Base-by-base conservation (phyloP, 1,139 yeast species). In the Protomyces inundatus region DNA sequence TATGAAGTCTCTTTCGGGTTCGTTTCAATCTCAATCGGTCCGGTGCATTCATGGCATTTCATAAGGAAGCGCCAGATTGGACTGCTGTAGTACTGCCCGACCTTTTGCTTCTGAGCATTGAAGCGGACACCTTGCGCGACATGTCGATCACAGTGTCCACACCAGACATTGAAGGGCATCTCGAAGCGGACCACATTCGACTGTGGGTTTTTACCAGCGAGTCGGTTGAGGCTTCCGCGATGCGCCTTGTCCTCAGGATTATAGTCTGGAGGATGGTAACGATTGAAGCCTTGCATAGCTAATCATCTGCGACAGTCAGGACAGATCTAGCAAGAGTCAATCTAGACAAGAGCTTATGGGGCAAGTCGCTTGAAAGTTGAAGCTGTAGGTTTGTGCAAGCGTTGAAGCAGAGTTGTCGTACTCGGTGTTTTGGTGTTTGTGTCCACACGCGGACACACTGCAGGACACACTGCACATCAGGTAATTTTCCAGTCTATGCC, bases 191-290 rank as follows among this genome's bases (percentile, higher is more conserved):
- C 75, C 3, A 69, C 66, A n/a, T 67, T 52, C 62, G 71, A 71
- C 46, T 70, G 67, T 9, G 73, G 74, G 35, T 73, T 63, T 14
- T 68, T 68, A 23, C 74, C 75, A 7, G 69, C 69, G 63, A 69
- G 73, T 4, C 57, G 70, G 10, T 75, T 75, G 1, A 75, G 73
- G 6, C 73, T 68, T 64, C 70, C 69, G 52, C 74, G 75, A 39
- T 72, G 69, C 5, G 71, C 61, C 23, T 69, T 68, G 56, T 71
- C 75, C 75, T 69, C 74, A 71, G 70, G 55, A 42, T 61, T 51
- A 50, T 74, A 73, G 45, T 74, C 75, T 6, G 77, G 76, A 2
- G 77, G 77, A 66, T 71, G 72, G 63, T 75, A 75, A 54, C 72
- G 71, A 67, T 74, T 74, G 61, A 68, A 74, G 14, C 75, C 76